Evolutionary conservation across 345 rosid genomes (phyloP), one percentile per base, ranked within the genome.

Genomic region (Sisymbrium irio): DNA sequence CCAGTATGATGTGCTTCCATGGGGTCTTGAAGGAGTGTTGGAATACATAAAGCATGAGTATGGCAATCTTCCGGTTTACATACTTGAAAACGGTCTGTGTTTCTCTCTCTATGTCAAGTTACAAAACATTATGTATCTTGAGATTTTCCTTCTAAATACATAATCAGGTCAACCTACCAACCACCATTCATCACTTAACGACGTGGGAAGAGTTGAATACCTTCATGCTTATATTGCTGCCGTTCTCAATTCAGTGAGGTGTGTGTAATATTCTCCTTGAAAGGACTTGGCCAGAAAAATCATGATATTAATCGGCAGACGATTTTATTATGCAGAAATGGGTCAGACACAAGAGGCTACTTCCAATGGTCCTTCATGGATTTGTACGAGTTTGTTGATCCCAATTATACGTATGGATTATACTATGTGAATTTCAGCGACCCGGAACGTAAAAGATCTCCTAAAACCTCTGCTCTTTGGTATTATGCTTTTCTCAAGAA

Each of bases 401-500:
- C 49, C 15, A 51, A 32, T 14, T 78, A 75, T 3, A 32, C 80
- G 20, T 83, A 19, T 22, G 84, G 85, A 3, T 67, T 75, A 8
- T 75, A 70, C 73, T 67, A 82, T 20, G 85, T 83, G 33, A 84
- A 85, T 56, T 71, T 78, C 18, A 73, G 81, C 35, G 80, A 85
- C 25, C 85, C 82, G 0, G 79, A 80, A 7, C 67, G 78, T 70
- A 78, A 60, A 66, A 80, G 84, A 68, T 62, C 73, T 39, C 80
- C 85, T 0, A 85, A 83, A 77, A 64, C 74, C 40, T 85, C 87
- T 20, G 82, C 89, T 11, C 60, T 76, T 45, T 83, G 87, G 87
- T 83, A 80, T 69, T 78, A 84, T 49, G 46, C 66, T 30, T 80
- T 82, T 54, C 78, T 80, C 63, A 76, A 78, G 33, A 85, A 87